A percentile compares a stretch with the other conserved stretches of the same genome.
Conservation (phyloP, 169 alveolate genomes). For the Ichthyophthirius multifiliis region DNA sequence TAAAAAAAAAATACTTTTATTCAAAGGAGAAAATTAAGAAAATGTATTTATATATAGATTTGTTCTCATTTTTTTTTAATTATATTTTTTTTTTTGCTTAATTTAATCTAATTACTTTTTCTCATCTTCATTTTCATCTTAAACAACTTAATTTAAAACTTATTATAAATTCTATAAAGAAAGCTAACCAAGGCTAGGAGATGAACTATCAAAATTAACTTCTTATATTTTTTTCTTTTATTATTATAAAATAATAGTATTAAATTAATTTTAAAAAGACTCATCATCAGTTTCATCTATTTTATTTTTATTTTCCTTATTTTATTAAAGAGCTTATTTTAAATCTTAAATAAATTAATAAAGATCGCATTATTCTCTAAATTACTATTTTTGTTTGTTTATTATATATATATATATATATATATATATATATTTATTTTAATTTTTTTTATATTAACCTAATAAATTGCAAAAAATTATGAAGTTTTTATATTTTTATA, state of each 20-base stretch:
- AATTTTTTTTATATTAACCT: neutral
- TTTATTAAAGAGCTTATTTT: neutral
- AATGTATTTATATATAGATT: too few species aligned
- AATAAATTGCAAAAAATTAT: neutral
- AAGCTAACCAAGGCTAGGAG: neutral
- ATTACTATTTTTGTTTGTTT: too few species aligned
- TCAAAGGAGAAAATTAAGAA: too few species aligned
- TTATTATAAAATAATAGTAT: neutral
- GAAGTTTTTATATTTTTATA: neutral
- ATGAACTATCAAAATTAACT: neutral
- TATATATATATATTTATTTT: neutral
- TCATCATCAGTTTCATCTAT: neutral
- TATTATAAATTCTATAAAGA: neutral
- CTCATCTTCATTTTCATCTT: too few species aligned
- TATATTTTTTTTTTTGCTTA: too few species aligned
- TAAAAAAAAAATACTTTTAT: too few species aligned
- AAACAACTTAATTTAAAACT: too few species aligned
- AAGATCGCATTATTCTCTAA: neutral
- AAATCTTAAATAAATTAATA: neutral
- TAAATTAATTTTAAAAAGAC: neutral
- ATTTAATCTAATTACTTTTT: too few species aligned
- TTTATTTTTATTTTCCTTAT: neutral
- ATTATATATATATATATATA: too few species aligned
- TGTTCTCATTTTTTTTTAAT: too few species aligned
- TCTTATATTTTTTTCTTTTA: neutral